phyloP scores from a whole-genome alignment of 345 rosid genomes.

The Acer yangbiense region DNA sequence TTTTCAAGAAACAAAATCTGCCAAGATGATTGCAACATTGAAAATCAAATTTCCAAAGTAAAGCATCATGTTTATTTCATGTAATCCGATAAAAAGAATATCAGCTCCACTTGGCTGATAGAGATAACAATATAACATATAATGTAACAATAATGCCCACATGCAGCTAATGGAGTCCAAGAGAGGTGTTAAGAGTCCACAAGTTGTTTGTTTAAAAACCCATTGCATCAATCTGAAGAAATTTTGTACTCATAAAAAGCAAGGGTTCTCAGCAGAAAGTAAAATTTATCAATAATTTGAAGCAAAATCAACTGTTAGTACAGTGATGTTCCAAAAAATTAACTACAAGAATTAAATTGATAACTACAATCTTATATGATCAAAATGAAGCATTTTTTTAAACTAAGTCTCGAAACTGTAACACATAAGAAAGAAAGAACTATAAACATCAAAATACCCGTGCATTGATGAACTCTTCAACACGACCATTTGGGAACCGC shows the following conservation, averaged over 20 bases:
- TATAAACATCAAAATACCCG: constrained; percentile 48
- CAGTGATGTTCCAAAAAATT: background rate
- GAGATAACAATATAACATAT: background rate
- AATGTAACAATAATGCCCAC: background rate
- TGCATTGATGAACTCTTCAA: constrained; percentile 90
- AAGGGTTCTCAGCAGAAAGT: background rate
- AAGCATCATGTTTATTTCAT: background rate
- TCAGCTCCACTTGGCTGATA: background rate
- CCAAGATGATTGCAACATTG: background rate
- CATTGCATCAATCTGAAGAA: background rate
- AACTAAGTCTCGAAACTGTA: background rate
- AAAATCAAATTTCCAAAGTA: background rate
- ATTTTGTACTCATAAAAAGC: background rate
- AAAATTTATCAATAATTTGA: background rate
- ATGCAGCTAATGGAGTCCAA: background rate
- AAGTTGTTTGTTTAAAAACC: background rate
- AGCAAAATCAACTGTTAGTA: background rate
- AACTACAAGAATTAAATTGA: too few relatives aligned
- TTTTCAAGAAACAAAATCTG: background rate
- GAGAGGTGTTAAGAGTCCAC: background rate
- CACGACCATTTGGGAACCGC: constrained; percentile 73
- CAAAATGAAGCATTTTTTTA: background rate
- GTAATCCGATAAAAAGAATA: background rate
- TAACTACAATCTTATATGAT: background rate
- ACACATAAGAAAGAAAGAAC: background rate